Evolutionary conservation across 1,139 yeast genomes (phyloP).

Genomic region (Suhomyces yuchorum): DNA sequence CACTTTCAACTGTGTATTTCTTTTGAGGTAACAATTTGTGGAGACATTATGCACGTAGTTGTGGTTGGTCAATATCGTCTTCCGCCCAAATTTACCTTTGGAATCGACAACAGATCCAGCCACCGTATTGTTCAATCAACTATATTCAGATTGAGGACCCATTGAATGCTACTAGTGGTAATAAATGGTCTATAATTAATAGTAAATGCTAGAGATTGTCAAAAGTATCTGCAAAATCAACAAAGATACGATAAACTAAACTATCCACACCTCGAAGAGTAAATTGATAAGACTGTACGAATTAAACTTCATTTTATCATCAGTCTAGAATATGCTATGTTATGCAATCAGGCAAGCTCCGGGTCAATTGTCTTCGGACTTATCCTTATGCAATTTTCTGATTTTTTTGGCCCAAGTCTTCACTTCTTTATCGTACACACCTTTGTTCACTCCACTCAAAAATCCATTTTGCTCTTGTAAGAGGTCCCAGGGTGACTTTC

Average conservation of each 20-base stretch:
- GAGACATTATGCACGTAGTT: too few species aligned
- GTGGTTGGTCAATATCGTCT: too few species aligned
- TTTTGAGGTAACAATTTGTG: too few species aligned
- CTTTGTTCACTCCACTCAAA: conserved; percentile 44
- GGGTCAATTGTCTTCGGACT: conserved; percentile 5
- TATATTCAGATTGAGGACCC: too few species aligned
- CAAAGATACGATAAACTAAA: neutral
- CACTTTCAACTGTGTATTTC: too few species aligned
- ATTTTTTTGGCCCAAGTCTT: conserved; percentile 53
- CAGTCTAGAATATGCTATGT: neutral
- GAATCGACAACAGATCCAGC: too few species aligned
- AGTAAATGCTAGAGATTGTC: neutral
- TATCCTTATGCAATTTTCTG: conserved; percentile 34
- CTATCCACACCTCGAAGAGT: neutral
- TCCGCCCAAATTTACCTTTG: too few species aligned
- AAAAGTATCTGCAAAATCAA: neutral
- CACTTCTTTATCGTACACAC: conserved; percentile 46
- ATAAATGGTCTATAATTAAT: neutral
- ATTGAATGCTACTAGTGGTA: neutral
- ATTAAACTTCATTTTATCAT: neutral
- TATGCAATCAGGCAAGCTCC: neutral
- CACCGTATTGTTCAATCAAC: too few species aligned
- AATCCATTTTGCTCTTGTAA: conserved; percentile 44
- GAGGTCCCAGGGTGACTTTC: conserved; percentile 66
- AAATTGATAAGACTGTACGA: neutral